phyloP scores from a whole-genome alignment of 352 stramenopile species.

The Globisporangium spiculum region DNA sequence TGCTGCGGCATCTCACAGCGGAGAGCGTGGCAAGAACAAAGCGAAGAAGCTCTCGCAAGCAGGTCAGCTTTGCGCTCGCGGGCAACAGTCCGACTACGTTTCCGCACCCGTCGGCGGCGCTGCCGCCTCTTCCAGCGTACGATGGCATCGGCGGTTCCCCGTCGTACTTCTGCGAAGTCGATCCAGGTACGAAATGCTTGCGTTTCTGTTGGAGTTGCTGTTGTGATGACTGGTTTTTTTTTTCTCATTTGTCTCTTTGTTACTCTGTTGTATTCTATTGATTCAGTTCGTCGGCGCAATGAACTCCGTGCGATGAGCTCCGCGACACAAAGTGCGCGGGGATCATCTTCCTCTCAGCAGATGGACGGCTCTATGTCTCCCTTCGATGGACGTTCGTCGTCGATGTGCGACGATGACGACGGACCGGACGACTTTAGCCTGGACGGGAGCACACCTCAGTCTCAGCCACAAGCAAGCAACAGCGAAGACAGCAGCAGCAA shows the following conservation, averaged over 20 bases:
- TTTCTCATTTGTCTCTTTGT: neutral
- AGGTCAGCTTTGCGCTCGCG: constrained; percentile 21
- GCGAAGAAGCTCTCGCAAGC: constrained; percentile 13
- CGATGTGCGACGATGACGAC: constrained; percentile 11
- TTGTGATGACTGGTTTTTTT: neutral
- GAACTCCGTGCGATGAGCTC: constrained; percentile 1
- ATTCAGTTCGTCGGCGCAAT: constrained; percentile 15
- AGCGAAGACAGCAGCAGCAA: neutral
- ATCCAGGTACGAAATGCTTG: constrained; percentile 14
- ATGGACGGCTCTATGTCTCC: neutral
- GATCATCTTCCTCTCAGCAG: neutral
- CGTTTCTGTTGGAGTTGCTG: neutral
- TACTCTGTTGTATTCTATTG: neutral
- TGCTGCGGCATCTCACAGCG: neutral
- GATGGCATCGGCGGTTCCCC: constrained; percentile 76
- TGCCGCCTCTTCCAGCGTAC: constrained; percentile 77
- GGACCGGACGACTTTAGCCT: constrained; percentile 20
- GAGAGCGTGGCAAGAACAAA: constrained; percentile 1
- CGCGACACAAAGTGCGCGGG: neutral
- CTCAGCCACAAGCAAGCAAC: neutral
- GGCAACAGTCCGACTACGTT: constrained; percentile 16
- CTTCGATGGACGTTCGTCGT: constrained; percentile 4
- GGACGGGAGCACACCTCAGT: constrained; percentile 9
- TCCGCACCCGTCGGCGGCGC: constrained; percentile 27
- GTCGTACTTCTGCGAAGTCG: constrained; percentile 70